phyloP scores from a whole-genome alignment of 305 asterid genomes.

The Fraxinus baroniana region DNA sequence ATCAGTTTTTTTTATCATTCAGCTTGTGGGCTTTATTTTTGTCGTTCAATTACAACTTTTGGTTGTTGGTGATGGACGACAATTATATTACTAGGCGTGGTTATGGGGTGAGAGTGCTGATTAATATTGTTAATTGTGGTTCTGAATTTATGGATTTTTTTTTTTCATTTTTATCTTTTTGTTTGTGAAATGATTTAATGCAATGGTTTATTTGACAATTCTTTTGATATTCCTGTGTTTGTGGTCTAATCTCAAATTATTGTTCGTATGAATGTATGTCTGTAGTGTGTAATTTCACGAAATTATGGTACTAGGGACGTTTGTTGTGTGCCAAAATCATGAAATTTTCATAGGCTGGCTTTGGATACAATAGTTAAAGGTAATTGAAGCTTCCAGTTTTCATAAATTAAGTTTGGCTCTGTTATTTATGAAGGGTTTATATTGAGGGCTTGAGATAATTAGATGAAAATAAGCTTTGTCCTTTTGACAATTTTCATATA shows the following conservation, averaged over 20 bases:
- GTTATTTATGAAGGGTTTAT: background rate
- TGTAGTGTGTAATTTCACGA: slow-evolving; percentile 5
- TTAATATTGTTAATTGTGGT: background rate
- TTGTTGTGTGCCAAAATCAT: background rate
- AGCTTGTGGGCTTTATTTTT: slow-evolving; percentile 15
- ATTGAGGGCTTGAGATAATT: background rate
- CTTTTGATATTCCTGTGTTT: background rate
- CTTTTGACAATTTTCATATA: background rate
- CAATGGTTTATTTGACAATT: background rate
- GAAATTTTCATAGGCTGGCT: background rate
- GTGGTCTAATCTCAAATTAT: background rate
- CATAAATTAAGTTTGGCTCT: background rate
- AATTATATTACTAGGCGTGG: background rate
- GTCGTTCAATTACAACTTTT: slow-evolving; percentile 8
- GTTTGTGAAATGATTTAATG: slow-evolving; percentile 1
- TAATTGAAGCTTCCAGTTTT: background rate
- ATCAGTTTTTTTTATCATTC: background rate
- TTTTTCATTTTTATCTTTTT: background rate
- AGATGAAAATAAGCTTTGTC: background rate
- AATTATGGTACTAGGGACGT: background rate
- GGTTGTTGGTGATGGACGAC: slow-evolving; percentile 39
- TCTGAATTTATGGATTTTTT: no score
- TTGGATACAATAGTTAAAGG: background rate
- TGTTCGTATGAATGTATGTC: background rate
- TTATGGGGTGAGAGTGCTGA: slow-evolving; percentile 42